phyloP scores from a whole-genome alignment of 2,329 filamentous ascomycete species.

The Penicillium thymicola region DNA sequence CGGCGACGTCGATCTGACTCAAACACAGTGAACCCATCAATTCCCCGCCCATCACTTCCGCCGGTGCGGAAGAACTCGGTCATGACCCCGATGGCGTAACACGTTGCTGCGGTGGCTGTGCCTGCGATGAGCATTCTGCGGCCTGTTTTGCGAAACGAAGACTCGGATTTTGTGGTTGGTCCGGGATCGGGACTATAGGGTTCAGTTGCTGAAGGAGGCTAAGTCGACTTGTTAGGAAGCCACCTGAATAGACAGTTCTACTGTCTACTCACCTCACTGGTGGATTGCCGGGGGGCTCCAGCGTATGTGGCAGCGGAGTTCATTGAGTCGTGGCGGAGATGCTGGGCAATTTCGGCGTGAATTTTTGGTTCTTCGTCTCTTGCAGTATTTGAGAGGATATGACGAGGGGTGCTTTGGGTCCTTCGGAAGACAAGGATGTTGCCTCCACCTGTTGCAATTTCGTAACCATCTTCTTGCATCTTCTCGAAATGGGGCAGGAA shows the following conservation, averaged over 20 bases:
- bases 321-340: constrained; percentile 11
- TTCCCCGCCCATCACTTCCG: constrained; percentile 37
- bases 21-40: constrained; percentile 40
- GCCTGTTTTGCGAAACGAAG: constrained; percentile 20
- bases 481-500: constrained; percentile 41
- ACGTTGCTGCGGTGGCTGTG: constrained; percentile 35
- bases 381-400: neutral
- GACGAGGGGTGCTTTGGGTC: neutral
- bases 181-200: neutral
- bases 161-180: constrained; percentile 4
- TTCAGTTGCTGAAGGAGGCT: constrained; percentile 8
- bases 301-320: neutral
- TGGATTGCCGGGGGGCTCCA: constrained; percentile 4
- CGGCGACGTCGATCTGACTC: constrained; percentile 35
- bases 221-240: constrained; percentile 29
- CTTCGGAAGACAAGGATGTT: constrained; percentile 43
- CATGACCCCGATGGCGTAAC: constrained; percentile 42
- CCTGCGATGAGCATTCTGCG: constrained; percentile 38
- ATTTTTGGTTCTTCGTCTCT: constrained; percentile 2
- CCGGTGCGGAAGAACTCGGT: constrained; percentile 43
- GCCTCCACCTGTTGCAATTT: constrained; percentile 41
- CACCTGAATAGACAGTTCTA: constrained; percentile 18
- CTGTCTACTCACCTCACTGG: constrained; percentile 24
- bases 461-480: constrained; percentile 41
- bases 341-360: constrained; percentile 10